Conservation (phyloP, 257 asterid genomes). For the Osmanthus fragrans region DNA sequence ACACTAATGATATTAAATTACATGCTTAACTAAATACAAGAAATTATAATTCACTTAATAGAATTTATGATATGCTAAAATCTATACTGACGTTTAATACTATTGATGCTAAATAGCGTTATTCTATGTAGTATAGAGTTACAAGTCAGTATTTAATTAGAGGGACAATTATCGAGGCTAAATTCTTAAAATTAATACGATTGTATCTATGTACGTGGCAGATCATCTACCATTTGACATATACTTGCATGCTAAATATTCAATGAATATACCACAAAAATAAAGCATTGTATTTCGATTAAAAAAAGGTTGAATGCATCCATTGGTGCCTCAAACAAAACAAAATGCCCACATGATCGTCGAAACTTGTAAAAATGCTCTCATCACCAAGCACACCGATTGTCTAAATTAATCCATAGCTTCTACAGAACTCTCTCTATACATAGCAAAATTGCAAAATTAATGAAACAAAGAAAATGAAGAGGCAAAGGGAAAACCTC, state of each 20-base stretch:
- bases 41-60: too few species aligned
- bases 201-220: not conserved
- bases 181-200: not conserved
- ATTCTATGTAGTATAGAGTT: too few species aligned
- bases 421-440: not conserved
- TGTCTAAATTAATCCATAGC: constrained; percentile 23
- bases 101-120: too few species aligned
- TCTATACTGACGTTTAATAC: too few species aligned
- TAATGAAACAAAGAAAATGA: constrained; percentile 12
- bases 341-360: not conserved
- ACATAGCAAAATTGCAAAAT: not conserved
- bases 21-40: too few species aligned
- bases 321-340: not conserved
- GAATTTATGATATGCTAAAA: too few species aligned
- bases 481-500: constrained; percentile 33
- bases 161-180: too few species aligned
- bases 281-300: not conserved
- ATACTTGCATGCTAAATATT: not conserved
- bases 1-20: too few species aligned
- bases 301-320: not conserved
- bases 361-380: constrained; percentile 4
- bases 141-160: too few species aligned
- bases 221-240: not conserved
- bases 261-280: not conserved
- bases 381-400: constrained; percentile 19